phyloP scores from a whole-genome alignment of 441 rosid species.

The Metrosideros polymorpha region DNA sequence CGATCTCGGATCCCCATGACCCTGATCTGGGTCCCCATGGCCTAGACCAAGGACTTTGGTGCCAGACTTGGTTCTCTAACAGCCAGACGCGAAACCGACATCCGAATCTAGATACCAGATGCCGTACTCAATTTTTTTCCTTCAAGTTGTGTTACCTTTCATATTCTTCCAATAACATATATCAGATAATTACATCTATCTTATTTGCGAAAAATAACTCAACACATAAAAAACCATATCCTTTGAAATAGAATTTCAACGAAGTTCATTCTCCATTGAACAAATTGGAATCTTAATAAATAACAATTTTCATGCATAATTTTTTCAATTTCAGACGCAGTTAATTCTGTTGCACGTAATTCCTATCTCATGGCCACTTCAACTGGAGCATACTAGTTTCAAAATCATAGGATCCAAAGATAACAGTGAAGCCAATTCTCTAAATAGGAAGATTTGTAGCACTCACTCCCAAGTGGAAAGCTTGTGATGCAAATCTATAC shows the following conservation, averaged over 20 bases:
- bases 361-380: not conserved
- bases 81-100: not conserved
- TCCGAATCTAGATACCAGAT: not conserved
- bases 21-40: not conserved
- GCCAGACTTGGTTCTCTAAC: not conserved
- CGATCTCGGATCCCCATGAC: not conserved
- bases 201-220: not conserved
- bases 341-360: not conserved
- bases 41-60: not conserved
- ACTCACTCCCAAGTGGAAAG: not conserved
- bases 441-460: not conserved
- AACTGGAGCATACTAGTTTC: not conserved
- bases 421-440: not conserved
- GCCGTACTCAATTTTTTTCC: not conserved
- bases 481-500: not conserved
- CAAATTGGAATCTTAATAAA: not conserved
- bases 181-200: not conserved
- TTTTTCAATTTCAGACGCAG: not conserved
- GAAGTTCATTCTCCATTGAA: not conserved
- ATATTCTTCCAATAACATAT: not conserved
- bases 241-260: not conserved
- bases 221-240: not conserved
- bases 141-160: not conserved
- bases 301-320: not conserved
- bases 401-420: not conserved